Evolutionary conservation across 352 stramenopile species (phyloP).

Genomic region (Thraustochytrium striatum): DNA sequence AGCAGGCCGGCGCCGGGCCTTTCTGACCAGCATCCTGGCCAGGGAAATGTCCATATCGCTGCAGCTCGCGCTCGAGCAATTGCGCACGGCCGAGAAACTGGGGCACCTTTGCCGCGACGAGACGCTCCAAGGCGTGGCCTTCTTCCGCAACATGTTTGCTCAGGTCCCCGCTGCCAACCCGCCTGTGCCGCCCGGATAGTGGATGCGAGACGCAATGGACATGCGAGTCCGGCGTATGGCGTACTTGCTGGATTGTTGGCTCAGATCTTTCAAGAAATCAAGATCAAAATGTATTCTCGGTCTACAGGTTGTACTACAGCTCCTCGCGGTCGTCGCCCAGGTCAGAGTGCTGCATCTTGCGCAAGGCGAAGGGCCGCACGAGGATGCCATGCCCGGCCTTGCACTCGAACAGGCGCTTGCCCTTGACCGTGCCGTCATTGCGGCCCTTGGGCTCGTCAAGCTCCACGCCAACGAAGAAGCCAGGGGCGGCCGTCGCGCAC

Average conservation of each 20-base stretch:
- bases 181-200: neutral
- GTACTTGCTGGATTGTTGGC: no score
- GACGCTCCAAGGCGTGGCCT: constrained; percentile 86
- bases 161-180: neutral
- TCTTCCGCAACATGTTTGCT: constrained; percentile 78
- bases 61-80: constrained; percentile 88
- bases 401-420: constrained; percentile 45
- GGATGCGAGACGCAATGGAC: no score
- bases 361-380: constrained; percentile 16
- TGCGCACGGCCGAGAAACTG: constrained; percentile 85
- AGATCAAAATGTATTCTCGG: neutral
- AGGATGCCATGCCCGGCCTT: constrained; percentile 11
- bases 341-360: constrained; percentile 25
- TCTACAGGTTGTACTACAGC: neutral
- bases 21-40: neutral
- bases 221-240: no score
- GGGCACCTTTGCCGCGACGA: constrained; percentile 90
- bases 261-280: no score
- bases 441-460: constrained; percentile 41
- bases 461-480: constrained; percentile 45
- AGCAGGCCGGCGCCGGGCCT: neutral
- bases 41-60: constrained; percentile 81
- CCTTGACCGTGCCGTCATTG: constrained; percentile 41
- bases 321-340: constrained; percentile 20
- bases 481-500: constrained; percentile 18